These are phyloP conservation scores for Lodderomyces parapsilosis DNA, from an alignment of 1,139 yeast species.

Conservation along the genomic window DNA sequence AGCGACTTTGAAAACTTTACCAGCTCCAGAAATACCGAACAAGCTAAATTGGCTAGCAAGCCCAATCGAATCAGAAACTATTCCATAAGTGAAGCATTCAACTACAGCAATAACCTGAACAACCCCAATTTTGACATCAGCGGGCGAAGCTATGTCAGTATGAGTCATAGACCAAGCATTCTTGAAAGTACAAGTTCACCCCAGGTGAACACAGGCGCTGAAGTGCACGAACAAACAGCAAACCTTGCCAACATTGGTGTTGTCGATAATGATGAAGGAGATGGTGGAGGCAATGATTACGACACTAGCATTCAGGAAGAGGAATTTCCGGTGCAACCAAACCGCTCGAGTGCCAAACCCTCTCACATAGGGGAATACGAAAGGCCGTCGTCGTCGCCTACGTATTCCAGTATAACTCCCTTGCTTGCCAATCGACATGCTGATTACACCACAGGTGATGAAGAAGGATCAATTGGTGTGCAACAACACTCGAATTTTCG, in stretches of 20 bases:
- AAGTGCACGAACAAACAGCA: constrained; percentile 65
- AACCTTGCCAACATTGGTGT: constrained; percentile 62
- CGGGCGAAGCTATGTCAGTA: constrained; percentile 44
- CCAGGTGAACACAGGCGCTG: constrained; percentile 44
- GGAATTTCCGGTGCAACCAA: constrained; percentile 1
- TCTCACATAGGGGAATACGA: constrained; percentile 11
- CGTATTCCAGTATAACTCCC: constrained; percentile 8
- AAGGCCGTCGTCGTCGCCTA: constrained; percentile 6
- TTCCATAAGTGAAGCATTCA: constrained; percentile 28
- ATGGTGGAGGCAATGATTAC: constrained; percentile 2
- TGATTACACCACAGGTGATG: neutral
- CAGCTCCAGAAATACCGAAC: neutral
- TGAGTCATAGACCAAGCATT: constrained; percentile 22
- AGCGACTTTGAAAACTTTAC: neutral
- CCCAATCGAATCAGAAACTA: constrained; percentile 17
- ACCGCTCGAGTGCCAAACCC: constrained; percentile 27
- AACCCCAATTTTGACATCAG: constrained; percentile 38
- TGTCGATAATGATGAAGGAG: constrained; percentile 26
- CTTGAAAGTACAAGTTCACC: constrained; percentile 27
- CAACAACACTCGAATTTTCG: neutral
- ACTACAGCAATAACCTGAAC: constrained; percentile 18
- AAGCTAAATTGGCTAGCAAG: neutral
- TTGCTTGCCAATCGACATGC: constrained; percentile 7
- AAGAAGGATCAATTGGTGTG: neutral
- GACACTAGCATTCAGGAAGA: neutral